Percentiles rank a stretch among this genome's conserved stretches.
phyloP scores from a whole-genome alignment of 208 protist species.

The Trypanosoma caninum region DNA sequence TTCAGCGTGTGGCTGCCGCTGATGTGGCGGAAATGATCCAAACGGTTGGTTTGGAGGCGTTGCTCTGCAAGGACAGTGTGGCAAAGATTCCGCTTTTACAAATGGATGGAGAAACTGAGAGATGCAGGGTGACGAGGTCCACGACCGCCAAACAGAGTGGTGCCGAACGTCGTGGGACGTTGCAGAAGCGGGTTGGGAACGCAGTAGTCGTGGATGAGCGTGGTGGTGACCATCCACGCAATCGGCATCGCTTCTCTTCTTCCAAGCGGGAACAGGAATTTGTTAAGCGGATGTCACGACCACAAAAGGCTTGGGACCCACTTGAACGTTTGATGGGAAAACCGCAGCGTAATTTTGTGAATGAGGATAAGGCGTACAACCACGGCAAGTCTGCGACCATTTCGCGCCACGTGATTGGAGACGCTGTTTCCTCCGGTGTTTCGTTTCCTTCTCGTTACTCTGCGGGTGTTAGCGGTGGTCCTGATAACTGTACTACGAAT shows the following conservation, averaged over 20 bases:
- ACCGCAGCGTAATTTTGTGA: not conserved
- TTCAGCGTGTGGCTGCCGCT: conserved; percentile 77
- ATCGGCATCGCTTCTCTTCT: conserved; percentile 9
- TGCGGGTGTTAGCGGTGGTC: not conserved
- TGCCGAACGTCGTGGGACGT: not conserved
- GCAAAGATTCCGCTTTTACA: conserved; percentile 6
- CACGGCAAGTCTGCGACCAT: not conserved
- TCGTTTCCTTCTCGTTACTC: too few relatives aligned
- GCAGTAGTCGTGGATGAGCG: not conserved
- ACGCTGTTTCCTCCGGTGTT: not conserved
- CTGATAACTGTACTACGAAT: not conserved
- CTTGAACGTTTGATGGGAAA: not conserved
- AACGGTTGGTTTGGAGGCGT: conserved; percentile 64
- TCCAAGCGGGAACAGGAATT: conserved; percentile 11
- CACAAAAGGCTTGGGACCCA: not conserved
- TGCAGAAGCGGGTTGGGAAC: not conserved
- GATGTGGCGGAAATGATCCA: conserved; percentile 84
- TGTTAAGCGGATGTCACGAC: conserved; percentile 14
- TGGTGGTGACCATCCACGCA: not conserved
- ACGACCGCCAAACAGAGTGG: too few relatives aligned
- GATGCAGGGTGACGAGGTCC: too few relatives aligned
- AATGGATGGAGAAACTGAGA: not conserved
- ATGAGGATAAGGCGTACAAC: not conserved
- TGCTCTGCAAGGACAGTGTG: conserved; percentile 53
- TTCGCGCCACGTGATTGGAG: too few relatives aligned